Conservation (phyloP, 2,329 filamentous ascomycete species). For the Anisogramma anomala region DNA sequence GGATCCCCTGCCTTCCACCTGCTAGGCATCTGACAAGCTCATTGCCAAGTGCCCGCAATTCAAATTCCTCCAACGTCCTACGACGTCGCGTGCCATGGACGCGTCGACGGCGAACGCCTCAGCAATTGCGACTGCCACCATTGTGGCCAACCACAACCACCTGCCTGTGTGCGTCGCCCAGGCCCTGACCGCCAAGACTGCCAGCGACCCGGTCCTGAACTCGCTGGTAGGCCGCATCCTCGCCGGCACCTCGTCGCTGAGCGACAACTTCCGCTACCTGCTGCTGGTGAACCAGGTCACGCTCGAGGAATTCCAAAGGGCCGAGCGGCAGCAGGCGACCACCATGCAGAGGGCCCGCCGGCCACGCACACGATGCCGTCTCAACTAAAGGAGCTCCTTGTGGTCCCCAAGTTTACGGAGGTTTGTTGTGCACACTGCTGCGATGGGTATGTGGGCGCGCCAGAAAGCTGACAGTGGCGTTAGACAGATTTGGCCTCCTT, state of each 20-base stretch:
- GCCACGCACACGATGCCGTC: slow-evolving; percentile 10
- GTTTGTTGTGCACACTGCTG: slow-evolving; percentile 21
- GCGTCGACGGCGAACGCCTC: background rate
- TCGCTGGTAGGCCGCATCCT: background rate
- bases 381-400: slow-evolving; percentile 1
- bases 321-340: background rate
- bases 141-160: background rate
- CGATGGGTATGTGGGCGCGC: no score
- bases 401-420: slow-evolving; percentile 27
- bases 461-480: background rate
- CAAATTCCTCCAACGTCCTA: no score
- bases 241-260: background rate
- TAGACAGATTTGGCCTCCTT: slow-evolving; percentile 51
- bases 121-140: background rate
- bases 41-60: no score
- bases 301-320: background rate
- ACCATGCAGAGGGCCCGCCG: slow-evolving; percentile 1
- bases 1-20: no score
- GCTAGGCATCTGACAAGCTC: no score
- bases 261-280: background rate
- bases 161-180: background rate
- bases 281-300: slow-evolving; percentile 1
- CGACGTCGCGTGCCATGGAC: slow-evolving; percentile 5
- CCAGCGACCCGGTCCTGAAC: background rate
- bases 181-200: background rate